phyloP scores from a whole-genome alignment of 495 filamentous ascomycete genomes.

The Hypoxylon intermedium region DNA sequence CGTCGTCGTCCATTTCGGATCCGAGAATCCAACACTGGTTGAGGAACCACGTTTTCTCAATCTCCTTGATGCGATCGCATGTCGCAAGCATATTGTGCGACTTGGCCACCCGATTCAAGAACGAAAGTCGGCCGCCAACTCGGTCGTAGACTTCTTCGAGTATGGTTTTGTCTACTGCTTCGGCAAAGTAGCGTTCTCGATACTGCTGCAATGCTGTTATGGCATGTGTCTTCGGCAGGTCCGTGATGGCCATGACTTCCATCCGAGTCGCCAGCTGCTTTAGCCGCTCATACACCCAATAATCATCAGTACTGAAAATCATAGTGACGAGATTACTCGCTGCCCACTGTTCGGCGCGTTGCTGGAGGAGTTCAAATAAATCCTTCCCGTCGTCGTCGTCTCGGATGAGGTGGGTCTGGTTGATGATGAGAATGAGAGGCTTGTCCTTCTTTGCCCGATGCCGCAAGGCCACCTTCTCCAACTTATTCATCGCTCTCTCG shows the following conservation, averaged over 20 bases:
- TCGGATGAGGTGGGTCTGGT: conserved; percentile 85
- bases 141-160: conserved; percentile 81
- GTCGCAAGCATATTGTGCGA: conserved; percentile 75
- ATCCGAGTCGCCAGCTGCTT: conserved; percentile 90
- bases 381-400: conserved; percentile 92
- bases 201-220: conserved; percentile 77
- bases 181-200: conserved; percentile 70
- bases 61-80: conserved; percentile 77
- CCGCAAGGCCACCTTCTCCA: conserved; percentile 88
- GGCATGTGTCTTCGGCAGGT: conserved; percentile 79
- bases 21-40: conserved; percentile 96
- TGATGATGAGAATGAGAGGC: conserved; percentile 88
- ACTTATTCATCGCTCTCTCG: conserved; percentile 94
- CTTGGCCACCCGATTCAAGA: conserved; percentile 85
- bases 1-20: conserved; percentile 94
- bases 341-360: conserved; percentile 95
- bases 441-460: conserved; percentile 63
- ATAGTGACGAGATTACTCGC: conserved; percentile 87
- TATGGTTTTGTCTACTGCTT: conserved; percentile 59
- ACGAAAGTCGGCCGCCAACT: conserved; percentile 86
- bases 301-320: conserved; percentile 93
- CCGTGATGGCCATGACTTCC: conserved; percentile 83
- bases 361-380: conserved; percentile 91
- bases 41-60: conserved; percentile 91
- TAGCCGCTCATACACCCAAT: conserved; percentile 95